phyloP scores from a whole-genome alignment of 805 yeast species.

The Phaffomyces thermotolerans region DNA sequence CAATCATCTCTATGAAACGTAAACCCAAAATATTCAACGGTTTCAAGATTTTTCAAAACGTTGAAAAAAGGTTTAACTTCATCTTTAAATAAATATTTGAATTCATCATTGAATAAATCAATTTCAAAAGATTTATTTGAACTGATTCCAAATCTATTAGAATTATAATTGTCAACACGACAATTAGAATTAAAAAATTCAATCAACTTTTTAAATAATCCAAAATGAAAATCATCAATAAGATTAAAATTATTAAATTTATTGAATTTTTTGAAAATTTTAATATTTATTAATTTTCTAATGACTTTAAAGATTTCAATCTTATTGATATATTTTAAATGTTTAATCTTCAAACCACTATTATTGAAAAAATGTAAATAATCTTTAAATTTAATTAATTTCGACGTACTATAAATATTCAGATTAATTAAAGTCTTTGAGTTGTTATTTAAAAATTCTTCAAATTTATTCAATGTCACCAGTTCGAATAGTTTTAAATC shows the following conservation, averaged over 20 bases:
- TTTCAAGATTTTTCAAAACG: background rate
- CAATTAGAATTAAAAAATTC: conserved; percentile 14
- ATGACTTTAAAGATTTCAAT: conserved; percentile 5
- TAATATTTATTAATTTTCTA: conserved; percentile 8
- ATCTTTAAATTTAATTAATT: no score
- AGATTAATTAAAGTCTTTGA: no score
- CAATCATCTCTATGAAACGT: conserved; percentile 3
- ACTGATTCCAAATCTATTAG: background rate
- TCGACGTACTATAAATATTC: no score
- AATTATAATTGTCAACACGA: conserved; percentile 17
- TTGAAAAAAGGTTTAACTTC: conserved; percentile 4
- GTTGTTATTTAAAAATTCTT: no score
- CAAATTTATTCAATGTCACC: no score
- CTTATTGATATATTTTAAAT: conserved; percentile 2
- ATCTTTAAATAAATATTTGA: conserved; percentile 7
- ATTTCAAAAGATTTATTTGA: background rate
- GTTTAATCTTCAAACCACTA: background rate
- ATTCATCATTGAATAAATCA: conserved; percentile 3
- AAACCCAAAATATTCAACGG: conserved; percentile 7
- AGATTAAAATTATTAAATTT: conserved; percentile 5
- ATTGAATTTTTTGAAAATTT: conserved; percentile 8
- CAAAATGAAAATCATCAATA: conserved; percentile 16
- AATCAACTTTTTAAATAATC: conserved; percentile 9
- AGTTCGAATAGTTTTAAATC: no score
- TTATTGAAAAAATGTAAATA: background rate